These are phyloP conservation scores for Solanum commersonii DNA, from an alignment of 257 asterid genomes.

Conservation along the genomic window DNA sequence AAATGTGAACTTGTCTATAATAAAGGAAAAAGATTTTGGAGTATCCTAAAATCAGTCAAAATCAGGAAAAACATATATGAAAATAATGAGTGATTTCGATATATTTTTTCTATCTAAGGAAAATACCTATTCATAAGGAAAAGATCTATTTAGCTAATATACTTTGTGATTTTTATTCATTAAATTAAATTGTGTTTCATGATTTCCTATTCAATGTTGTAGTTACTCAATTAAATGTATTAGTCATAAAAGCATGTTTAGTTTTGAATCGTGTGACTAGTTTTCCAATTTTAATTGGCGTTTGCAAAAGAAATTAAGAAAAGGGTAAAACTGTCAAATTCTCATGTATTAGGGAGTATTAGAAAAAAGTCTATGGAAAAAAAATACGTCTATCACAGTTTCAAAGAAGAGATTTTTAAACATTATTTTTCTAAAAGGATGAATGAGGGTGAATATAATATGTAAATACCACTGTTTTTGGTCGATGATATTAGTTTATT, in stretches of 20 bases:
- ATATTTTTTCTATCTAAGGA: not conserved
- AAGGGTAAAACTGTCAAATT: not conserved
- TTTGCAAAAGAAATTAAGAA: not conserved
- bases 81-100: not conserved
- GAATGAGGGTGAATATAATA: not conserved
- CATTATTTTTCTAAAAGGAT: not conserved
- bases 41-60: not conserved
- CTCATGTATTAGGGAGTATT: no score
- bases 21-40: not conserved
- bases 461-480: not conserved
- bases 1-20: not conserved
- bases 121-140: not conserved
- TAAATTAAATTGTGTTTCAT: not conserved
- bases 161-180: not conserved
- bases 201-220: not conserved
- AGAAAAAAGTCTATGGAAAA: not conserved
- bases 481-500: not conserved
- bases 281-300: not conserved
- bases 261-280: not conserved
- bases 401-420: not conserved
- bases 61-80: not conserved
- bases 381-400: not conserved
- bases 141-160: not conserved
- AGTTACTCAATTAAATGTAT: not conserved
- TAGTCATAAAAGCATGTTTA: not conserved